Evolutionary conservation across 2,329 filamentous ascomycete species (phyloP), one percentile per base, ranked within the genome.

Genomic region (Monilinia polystroma): DNA sequence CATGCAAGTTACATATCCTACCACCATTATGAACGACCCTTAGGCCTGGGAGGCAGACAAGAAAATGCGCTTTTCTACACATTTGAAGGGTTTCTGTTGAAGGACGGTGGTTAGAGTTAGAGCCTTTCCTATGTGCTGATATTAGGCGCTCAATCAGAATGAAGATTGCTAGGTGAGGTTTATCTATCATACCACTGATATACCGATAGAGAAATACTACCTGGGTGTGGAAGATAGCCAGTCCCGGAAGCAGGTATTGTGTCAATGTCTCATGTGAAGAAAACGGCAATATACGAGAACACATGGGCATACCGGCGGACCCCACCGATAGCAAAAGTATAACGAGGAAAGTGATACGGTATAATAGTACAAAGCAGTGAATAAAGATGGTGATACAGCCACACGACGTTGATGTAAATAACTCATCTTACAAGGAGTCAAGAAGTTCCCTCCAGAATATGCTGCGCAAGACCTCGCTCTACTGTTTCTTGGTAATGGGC

Each of bases 301-400:
- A 51, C 45, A 62, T 26, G 32, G n/a, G 51, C 16, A 62, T 4
- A 51, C 32, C 32, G 16, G n/a, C 10, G 45, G 45, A 20, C 58
- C 14, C 20, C 29, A 62, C 47, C 45, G 23, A 35, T 26, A 23
- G 45, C 14, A 12, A 41, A 51, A 26, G 7, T 18, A 49, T 26
- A 18, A 29, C 12, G 14, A 51, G 57, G 32, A 5, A 60, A 38
- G 38, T 8, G 57, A 62, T 47, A 58, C 20, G 58, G 14, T 62
- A 26, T 20, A 62, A 62, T 41, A 20, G 8, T 59, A 60, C 38
- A 51, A 32, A 60, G n/a, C n/a, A 49, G 16, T 51, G n/a, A 20
- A 51, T 26, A 62, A 62, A 62, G 29, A 62, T 51, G 58, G 32
- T 62, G 10, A 56, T 62, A 62, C 58, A 51, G 23, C 58, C 32